phyloP scores from a whole-genome alignment of 179 eudicot species.

The Sideroxylon spinosum region DNA sequence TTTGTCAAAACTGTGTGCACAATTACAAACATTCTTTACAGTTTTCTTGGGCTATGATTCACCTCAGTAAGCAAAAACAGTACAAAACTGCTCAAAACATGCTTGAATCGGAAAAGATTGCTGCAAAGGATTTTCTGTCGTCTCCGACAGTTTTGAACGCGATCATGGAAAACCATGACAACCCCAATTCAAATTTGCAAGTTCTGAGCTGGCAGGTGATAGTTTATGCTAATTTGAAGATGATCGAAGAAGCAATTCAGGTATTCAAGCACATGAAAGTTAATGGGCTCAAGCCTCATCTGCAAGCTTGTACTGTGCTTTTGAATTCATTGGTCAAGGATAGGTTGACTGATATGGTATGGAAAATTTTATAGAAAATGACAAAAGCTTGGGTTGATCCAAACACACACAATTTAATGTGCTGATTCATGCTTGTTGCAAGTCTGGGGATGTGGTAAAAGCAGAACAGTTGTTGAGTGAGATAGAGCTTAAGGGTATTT shows the following conservation, averaged over 20 bases:
- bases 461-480: slow-evolving; percentile 66
- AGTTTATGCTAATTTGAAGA: slow-evolving; percentile 53
- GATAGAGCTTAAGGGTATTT: slow-evolving; percentile 64
- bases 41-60: slow-evolving; percentile 67
- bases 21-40: slow-evolving; percentile 64
- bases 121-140: slow-evolving; percentile 52
- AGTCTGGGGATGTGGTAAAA: slow-evolving; percentile 57
- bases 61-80: slow-evolving; percentile 48
- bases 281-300: slow-evolving; percentile 51
- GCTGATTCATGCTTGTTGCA: slow-evolving; percentile 69
- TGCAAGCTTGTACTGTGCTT: slow-evolving; percentile 81
- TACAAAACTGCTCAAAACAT: slow-evolving; percentile 58
- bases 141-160: slow-evolving; percentile 69
- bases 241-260: slow-evolving; percentile 68
- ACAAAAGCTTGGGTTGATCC: slow-evolving; percentile 71
- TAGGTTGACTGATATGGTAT: slow-evolving; percentile 47
- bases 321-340: slow-evolving; percentile 67
- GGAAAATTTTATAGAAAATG: slow-evolving; percentile 90
- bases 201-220: slow-evolving; percentile 92
- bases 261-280: slow-evolving; percentile 83
- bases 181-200: slow-evolving; percentile 53
- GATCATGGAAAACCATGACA: slow-evolving; percentile 30
- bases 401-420: slow-evolving; percentile 64
- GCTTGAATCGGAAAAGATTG: slow-evolving; percentile 67
- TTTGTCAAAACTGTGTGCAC: slow-evolving; percentile 41